Evolutionary conservation across 2,329 filamentous ascomycete species (phyloP).

Genomic region (Dothideomycetidae sp.): DNA sequence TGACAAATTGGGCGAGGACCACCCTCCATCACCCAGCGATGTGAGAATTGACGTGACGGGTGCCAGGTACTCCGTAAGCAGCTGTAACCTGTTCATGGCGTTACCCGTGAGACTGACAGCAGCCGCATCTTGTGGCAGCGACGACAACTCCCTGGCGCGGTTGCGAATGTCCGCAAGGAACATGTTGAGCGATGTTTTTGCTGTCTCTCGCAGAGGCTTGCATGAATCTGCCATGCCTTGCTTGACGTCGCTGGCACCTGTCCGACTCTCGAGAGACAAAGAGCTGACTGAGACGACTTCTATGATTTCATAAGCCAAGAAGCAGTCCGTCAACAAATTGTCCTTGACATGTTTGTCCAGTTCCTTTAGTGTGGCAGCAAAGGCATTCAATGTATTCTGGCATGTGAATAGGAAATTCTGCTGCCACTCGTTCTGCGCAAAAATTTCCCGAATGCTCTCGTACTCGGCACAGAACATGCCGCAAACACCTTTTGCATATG

Average conservation of each 20-base stretch:
- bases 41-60: slow-evolving; percentile 83
- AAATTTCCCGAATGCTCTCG: slow-evolving; percentile 78
- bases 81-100: slow-evolving; percentile 72
- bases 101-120: slow-evolving; percentile 66
- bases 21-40: slow-evolving; percentile 84
- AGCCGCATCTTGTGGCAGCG: slow-evolving; percentile 64
- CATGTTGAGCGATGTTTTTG: slow-evolving; percentile 69
- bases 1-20: slow-evolving; percentile 42
- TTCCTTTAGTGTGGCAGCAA: slow-evolving; percentile 73
- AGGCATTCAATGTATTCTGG: slow-evolving; percentile 61
- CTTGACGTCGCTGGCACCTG: slow-evolving; percentile 60
- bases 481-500: slow-evolving; percentile 77
- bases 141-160: slow-evolving; percentile 49
- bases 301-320: slow-evolving; percentile 85
- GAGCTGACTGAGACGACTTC: slow-evolving; percentile 75
- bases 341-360: slow-evolving; percentile 79
- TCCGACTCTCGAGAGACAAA: slow-evolving; percentile 63
- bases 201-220: slow-evolving; percentile 82
- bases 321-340: slow-evolving; percentile 82
- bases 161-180: slow-evolving; percentile 71
- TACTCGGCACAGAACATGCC: slow-evolving; percentile 79
- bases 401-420: slow-evolving; percentile 66
- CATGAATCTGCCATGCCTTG: slow-evolving; percentile 67
- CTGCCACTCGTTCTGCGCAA: slow-evolving; percentile 72
- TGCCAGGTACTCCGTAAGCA: slow-evolving; percentile 72